phyloP scores from a whole-genome alignment of 768 basidiomycete species.

The Serendipita sp. region DNA sequence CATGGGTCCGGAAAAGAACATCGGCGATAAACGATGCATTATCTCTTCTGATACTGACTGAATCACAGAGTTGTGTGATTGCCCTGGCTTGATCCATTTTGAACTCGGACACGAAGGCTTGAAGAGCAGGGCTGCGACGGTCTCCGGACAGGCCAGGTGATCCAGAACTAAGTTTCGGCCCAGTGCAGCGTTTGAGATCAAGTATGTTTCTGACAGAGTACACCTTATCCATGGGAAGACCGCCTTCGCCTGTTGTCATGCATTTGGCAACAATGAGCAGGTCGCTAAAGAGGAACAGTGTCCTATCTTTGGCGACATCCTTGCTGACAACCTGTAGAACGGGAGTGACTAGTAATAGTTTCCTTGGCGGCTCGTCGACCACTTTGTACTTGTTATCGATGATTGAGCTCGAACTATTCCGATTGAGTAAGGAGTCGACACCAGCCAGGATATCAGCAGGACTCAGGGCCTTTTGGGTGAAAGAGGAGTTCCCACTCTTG shows the following conservation, averaged over 20 bases:
- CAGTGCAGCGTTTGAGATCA: constrained; percentile 26
- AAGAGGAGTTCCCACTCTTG: background rate
- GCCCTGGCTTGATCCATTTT: constrained; percentile 13
- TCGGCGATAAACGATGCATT: constrained; percentile 58
- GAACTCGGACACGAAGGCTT: constrained; percentile 14
- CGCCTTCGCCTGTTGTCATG: constrained; percentile 38
- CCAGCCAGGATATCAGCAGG: background rate
- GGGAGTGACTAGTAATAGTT: constrained; percentile 65
- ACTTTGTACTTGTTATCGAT: constrained; percentile 27
- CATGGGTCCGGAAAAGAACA: constrained; percentile 63
- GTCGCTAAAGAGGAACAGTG: constrained; percentile 94
- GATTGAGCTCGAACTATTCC: constrained; percentile 14
- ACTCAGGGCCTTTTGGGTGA: background rate
- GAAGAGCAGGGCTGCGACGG: constrained; percentile 20
- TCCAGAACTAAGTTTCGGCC: constrained; percentile 22
- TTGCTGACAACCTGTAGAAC: constrained; percentile 88
- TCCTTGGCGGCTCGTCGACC: constrained; percentile 76
- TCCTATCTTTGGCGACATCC: constrained; percentile 88
- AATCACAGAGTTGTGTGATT: constrained; percentile 20
- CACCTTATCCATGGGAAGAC: constrained; percentile 41
- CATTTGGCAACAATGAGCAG: constrained; percentile 89
- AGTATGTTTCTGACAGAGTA: constrained; percentile 86
- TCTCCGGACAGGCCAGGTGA: constrained; percentile 23
- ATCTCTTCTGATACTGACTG: background rate
- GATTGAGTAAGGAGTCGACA: background rate